phyloP scores from a whole-genome alignment of 805 yeast species.

The Saccharomycopsis sp. region DNA sequence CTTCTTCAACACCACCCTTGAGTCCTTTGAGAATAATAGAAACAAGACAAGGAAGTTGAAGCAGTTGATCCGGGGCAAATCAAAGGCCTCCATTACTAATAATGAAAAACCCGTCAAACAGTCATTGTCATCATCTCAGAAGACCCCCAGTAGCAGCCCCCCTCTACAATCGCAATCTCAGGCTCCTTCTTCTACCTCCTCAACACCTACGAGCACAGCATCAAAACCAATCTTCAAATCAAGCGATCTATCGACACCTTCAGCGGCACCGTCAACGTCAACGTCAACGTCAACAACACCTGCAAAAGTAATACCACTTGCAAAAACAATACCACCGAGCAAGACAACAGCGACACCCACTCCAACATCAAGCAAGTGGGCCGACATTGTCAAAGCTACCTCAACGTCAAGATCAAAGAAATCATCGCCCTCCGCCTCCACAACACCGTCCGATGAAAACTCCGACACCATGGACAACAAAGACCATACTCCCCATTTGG shows the following conservation, averaged over 20 bases:
- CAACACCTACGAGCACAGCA: background rate
- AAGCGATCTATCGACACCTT: background rate
- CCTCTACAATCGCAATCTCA: background rate
- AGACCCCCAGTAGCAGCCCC: background rate
- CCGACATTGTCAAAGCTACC: background rate
- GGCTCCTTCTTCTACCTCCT: too few relatives aligned
- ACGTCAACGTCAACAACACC: background rate
- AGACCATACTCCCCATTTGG: too few relatives aligned
- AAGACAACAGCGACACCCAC: slow-evolving; percentile 5
- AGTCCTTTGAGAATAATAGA: slow-evolving; percentile 8
- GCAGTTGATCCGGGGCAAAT: background rate
- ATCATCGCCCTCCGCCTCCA: too few relatives aligned
- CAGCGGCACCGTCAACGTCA: background rate
- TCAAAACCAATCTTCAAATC: too few relatives aligned
- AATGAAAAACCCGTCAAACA: too few relatives aligned
- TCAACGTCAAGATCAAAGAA: too few relatives aligned
- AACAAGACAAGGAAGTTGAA: slow-evolving; percentile 1
- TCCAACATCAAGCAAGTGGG: background rate
- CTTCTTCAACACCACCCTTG: slow-evolving; percentile 12
- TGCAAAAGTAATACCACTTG: background rate
- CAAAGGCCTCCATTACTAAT: too few relatives aligned
- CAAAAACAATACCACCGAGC: background rate
- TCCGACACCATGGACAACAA: background rate
- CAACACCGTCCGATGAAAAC: background rate
- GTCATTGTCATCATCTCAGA: too few relatives aligned